A percentile compares a stretch with the other conserved stretches of the same genome.
Conservation (phyloP, 2,329 filamentous ascomycete genomes). For the Byssoonygena ceratinophila region DNA sequence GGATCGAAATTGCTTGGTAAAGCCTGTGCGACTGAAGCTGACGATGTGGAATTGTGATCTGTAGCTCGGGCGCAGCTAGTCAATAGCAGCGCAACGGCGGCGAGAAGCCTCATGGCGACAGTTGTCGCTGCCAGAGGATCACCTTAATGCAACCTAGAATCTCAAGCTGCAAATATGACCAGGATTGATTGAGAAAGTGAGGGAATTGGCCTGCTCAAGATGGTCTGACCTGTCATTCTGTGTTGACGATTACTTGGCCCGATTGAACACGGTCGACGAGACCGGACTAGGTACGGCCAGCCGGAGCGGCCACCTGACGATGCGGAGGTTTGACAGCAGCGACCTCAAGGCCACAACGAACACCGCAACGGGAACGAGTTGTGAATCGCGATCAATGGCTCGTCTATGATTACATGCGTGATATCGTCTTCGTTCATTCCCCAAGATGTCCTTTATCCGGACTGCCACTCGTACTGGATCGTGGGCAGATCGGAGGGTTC, state of each 20-base stretch:
- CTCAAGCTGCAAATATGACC: constrained; percentile 4
- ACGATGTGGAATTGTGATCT: constrained; percentile 22
- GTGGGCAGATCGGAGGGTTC: neutral
- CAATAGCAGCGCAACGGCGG: constrained; percentile 28
- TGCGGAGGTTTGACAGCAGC: neutral
- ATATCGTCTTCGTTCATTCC: neutral
- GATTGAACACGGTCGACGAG: constrained; percentile 20
- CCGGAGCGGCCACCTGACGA: constrained; percentile 26
- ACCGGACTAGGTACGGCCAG: too few relatives aligned
- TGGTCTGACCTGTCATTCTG: neutral
- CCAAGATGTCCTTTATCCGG: constrained; percentile 4
- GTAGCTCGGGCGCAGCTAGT: constrained; percentile 23
- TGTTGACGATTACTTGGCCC: constrained; percentile 6
- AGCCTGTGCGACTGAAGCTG: constrained; percentile 26
- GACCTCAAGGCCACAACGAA: neutral
- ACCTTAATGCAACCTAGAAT: constrained; percentile 21
- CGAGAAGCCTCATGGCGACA: constrained; percentile 34
- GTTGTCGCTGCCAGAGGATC: constrained; percentile 22
- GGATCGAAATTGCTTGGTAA: constrained; percentile 56
- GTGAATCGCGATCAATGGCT: neutral
- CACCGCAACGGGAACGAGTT: neutral
- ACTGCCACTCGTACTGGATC: neutral
- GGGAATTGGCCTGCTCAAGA: neutral
- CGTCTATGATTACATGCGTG: neutral
- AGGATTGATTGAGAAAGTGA: neutral